These are phyloP conservation scores for Erythrophleum ivorense DNA, from an alignment of 331 rosid species.

Conservation along the genomic window DNA sequence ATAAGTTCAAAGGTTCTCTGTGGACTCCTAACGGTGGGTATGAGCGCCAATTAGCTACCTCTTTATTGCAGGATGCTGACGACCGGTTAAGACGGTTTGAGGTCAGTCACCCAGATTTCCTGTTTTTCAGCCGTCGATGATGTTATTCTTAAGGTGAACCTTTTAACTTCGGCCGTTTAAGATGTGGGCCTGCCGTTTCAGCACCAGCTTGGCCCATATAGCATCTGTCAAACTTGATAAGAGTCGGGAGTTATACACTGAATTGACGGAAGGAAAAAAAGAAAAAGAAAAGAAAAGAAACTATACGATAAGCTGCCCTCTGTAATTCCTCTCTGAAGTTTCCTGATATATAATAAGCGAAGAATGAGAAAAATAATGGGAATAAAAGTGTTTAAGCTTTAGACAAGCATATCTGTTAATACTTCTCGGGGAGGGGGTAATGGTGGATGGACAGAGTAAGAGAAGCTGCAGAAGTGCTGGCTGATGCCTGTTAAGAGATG, in stretches of 20 bases:
- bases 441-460: conserved; percentile 43
- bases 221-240: conserved; percentile 27
- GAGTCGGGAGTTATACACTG: conserved; percentile 29
- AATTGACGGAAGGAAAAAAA: conserved; percentile 28
- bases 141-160: conserved; percentile 12
- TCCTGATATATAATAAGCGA: conserved; percentile 38
- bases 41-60: conserved; percentile 60
- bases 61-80: conserved; percentile 67
- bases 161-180: conserved; percentile 36
- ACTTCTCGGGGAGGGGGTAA: conserved; percentile 35
- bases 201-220: conserved; percentile 37
- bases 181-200: conserved; percentile 33
- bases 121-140: conserved; percentile 73
- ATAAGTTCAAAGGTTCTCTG: conserved; percentile 86
- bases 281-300: neutral
- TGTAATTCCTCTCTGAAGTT: conserved; percentile 43
- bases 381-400: conserved; percentile 43
- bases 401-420: conserved; percentile 29
- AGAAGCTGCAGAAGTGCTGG: conserved; percentile 47
- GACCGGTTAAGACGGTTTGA: conserved; percentile 60
- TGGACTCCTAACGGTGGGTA: conserved; percentile 77
- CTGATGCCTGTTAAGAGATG: conserved; percentile 37
- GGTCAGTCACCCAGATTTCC: conserved; percentile 90
- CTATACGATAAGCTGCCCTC: conserved; percentile 15
- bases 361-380: conserved; percentile 25